Percentiles rank a stretch among this genome's conserved stretches.
Conservation (phyloP, 768 basidiomycete genomes). For the Roridomyces roridus region DNA sequence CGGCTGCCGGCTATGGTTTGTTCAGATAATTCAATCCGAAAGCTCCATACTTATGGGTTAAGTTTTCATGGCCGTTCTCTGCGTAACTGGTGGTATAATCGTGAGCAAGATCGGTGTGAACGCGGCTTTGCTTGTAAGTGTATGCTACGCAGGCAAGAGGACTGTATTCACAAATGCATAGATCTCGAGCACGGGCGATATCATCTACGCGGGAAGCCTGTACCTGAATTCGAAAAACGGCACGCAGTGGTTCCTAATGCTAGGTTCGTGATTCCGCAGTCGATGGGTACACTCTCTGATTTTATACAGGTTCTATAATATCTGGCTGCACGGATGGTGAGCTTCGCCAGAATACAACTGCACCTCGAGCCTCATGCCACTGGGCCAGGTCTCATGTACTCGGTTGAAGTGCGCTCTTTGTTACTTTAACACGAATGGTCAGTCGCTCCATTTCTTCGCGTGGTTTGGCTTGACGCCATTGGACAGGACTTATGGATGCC, state of each 20-base stretch:
- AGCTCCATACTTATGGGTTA: not conserved
- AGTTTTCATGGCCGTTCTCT: constrained; percentile 40
- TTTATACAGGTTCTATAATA: constrained; percentile 31
- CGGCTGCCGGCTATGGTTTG: constrained; percentile 37
- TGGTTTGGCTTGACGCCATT: too few species aligned
- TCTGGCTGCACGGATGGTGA: constrained; percentile 35
- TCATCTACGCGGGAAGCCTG: constrained; percentile 40
- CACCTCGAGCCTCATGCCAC: too few species aligned
- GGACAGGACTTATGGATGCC: constrained; percentile 35
- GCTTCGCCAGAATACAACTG: too few species aligned
- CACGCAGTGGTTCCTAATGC: constrained; percentile 42
- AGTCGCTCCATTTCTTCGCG: too few species aligned
- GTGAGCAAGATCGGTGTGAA: constrained; percentile 41
- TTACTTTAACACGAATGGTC: too few species aligned
- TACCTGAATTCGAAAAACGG: constrained; percentile 42
- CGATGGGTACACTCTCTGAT: not conserved
- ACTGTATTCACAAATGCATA: not conserved
- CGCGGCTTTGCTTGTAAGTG: constrained; percentile 29
- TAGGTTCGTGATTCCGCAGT: constrained; percentile 20
- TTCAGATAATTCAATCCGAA: not conserved
- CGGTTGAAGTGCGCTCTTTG: too few species aligned
- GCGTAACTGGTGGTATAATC: constrained; percentile 37
- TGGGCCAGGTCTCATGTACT: constrained; percentile 18
- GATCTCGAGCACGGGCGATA: constrained; percentile 39
- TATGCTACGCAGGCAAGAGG: not conserved